These are phyloP conservation scores for Strombidium stylifer DNA, from an alignment of 73 alveolate genomes.

Conservation along the genomic window DNA sequence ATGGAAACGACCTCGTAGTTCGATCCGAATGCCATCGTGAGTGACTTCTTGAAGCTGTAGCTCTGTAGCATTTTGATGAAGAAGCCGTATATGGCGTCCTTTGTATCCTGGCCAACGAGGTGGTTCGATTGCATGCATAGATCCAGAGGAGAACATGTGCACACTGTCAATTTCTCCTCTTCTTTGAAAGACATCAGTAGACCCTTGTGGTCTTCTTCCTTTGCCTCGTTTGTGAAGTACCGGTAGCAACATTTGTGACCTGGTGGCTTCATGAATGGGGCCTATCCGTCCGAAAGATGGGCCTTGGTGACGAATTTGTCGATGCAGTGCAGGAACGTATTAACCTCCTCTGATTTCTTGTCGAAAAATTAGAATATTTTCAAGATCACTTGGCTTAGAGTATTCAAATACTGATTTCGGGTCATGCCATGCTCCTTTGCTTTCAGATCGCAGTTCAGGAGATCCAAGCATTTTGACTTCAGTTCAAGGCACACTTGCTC, in stretches of 20 bases:
- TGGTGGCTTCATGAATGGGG: neutral
- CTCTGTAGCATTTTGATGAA: slow-evolving; percentile 37
- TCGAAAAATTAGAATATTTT: slow-evolving; percentile 7
- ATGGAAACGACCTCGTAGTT: slow-evolving; percentile 1
- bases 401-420: neutral
- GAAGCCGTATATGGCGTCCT: slow-evolving; percentile 2
- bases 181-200: neutral
- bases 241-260: neutral
- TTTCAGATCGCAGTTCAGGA: neutral
- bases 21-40: slow-evolving; percentile 33
- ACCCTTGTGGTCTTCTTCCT: neutral
- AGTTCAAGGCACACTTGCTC: neutral
- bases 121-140: slow-evolving; percentile 2
- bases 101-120: neutral
- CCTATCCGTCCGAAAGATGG: neutral
- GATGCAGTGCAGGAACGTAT: slow-evolving; percentile 1
- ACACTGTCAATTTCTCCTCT: neutral
- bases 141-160: slow-evolving; percentile 11
- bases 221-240: neutral
- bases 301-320: neutral
- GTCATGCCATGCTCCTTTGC: neutral
- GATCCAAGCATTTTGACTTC: slow-evolving; percentile 3
- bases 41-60: slow-evolving; percentile 27
- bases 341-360: neutral
- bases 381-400: neutral